phyloP scores from a whole-genome alignment of 129 eudicot species.

The Kitagawia praeruptora region DNA sequence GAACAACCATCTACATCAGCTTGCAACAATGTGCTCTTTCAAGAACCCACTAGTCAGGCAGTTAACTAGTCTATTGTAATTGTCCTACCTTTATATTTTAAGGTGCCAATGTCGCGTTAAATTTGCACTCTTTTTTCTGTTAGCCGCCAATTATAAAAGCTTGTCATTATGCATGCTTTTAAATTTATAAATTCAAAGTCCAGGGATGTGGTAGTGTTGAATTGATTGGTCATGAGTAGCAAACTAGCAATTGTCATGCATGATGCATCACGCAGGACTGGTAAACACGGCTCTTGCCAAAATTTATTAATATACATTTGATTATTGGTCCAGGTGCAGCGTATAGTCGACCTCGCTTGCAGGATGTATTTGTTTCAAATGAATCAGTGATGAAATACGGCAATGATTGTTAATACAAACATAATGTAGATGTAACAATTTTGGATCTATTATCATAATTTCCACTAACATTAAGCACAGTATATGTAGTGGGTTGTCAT shows the following conservation, averaged over 20 bases:
- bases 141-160: not conserved
- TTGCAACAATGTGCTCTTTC: not conserved
- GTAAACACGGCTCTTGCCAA: not conserved
- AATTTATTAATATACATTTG: not conserved
- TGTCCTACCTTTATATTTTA: not conserved
- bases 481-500: too few species aligned
- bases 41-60: not conserved
- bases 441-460: not conserved
- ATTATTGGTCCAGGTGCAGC: not conserved
- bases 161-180: not conserved
- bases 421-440: too few species aligned
- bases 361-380: not conserved
- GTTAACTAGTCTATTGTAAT: not conserved
- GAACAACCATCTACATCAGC: slow-evolving; percentile 16
- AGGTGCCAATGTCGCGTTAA: not conserved
- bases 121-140: not conserved
- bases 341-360: not conserved
- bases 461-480: not conserved
- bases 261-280: not conserved
- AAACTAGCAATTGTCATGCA: not conserved
- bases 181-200: not conserved
- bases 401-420: not conserved
- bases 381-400: not conserved
- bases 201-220: not conserved
- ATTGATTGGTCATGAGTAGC: not conserved